Conservation (phyloP, 139 green algal genomes). For the Haematococcus lacustris region DNA sequence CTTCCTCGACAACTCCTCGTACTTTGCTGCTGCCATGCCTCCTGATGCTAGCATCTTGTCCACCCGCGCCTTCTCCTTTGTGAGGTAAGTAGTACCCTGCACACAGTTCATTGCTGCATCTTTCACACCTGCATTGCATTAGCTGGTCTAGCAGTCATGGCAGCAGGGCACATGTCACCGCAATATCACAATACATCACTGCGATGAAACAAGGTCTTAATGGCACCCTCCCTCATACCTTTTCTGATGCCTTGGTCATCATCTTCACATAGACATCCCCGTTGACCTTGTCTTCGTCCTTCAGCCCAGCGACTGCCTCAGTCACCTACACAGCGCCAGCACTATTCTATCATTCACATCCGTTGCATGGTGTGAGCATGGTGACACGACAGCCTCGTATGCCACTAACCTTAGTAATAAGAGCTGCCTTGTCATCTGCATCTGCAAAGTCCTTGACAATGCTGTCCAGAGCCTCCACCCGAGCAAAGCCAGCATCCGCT, state of each 20-base stretch:
- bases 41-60: constrained; percentile 57
- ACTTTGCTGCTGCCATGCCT: constrained; percentile 37
- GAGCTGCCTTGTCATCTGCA: constrained; percentile 16
- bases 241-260: constrained; percentile 59
- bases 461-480: constrained; percentile 50
- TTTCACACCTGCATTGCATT: too few relatives aligned
- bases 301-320: constrained; percentile 9
- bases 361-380: too few relatives aligned
- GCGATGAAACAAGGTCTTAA: too few relatives aligned
- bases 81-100: constrained; percentile 62
- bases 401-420: constrained; percentile 8
- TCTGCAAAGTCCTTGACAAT: constrained; percentile 33
- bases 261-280: constrained; percentile 64
- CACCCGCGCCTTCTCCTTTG: constrained; percentile 59
- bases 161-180: too few relatives aligned
- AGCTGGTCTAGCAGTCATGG: too few relatives aligned
- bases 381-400: too few relatives aligned
- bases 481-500: constrained; percentile 54
- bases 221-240: too few relatives aligned
- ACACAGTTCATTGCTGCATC: too few relatives aligned
- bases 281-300: constrained; percentile 43
- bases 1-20: constrained; percentile 40
- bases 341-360: too few relatives aligned
- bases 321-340: constrained; percentile 12
- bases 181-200: too few relatives aligned